Evolutionary conservation across 441 rosid genomes (phyloP).

Genomic region (Populus tomentosa): DNA sequence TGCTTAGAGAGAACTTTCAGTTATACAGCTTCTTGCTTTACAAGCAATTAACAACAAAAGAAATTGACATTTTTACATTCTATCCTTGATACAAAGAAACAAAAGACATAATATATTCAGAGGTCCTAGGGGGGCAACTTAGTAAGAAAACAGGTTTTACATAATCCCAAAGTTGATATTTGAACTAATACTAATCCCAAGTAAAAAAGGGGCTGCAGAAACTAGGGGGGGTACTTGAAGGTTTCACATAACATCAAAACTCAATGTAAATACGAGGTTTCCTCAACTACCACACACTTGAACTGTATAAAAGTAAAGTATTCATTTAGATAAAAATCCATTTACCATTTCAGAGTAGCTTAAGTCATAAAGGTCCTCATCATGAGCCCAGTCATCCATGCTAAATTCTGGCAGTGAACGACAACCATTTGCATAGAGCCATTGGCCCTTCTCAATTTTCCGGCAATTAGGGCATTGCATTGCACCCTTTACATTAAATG

Average conservation of each 20-base stretch:
- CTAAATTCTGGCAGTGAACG: constrained; percentile 75
- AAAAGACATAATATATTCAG: background rate
- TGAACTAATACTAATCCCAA: background rate
- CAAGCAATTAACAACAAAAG: background rate
- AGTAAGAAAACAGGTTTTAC: background rate
- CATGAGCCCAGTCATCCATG: constrained; percentile 89
- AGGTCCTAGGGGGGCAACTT: background rate
- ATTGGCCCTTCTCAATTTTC: constrained; percentile 94
- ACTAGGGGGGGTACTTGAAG: background rate
- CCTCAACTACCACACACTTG: background rate
- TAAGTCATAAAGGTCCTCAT: constrained; percentile 85
- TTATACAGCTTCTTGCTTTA: background rate
- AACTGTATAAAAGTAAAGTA: background rate
- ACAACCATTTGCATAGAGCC: constrained; percentile 88
- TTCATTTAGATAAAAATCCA: background rate
- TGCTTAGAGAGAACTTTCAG: background rate
- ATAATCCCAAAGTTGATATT: background rate
- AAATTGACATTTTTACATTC: background rate
- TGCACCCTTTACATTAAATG: constrained; percentile 89
- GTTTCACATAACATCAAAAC: background rate
- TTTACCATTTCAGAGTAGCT: constrained; percentile 86
- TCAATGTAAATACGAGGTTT: background rate
- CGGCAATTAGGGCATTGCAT: constrained; percentile 99
- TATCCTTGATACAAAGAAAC: background rate
- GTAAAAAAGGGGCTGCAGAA: background rate